Evolutionary conservation across 192 early-diverging fungal genomes (phyloP).

Genomic region (Tieghemiomyces parasiticus): DNA sequence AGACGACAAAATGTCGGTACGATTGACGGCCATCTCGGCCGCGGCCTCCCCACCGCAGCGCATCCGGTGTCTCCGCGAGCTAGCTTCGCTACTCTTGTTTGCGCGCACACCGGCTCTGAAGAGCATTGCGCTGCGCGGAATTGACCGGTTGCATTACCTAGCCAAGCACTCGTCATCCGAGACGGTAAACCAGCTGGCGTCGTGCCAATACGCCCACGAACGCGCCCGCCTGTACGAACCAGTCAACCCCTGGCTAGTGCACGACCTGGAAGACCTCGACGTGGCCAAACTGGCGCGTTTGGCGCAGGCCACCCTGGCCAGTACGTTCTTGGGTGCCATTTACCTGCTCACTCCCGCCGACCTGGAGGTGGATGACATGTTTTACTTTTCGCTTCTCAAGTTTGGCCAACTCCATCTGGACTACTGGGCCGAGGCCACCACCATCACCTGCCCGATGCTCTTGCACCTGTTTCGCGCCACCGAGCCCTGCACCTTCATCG

Average conservation of each 20-base stretch:
- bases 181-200: slow-evolving; percentile 16
- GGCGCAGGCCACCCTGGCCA: not conserved
- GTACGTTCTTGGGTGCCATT: not conserved
- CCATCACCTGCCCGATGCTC: slow-evolving; percentile 6
- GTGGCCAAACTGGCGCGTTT: not conserved
- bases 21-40: slow-evolving; percentile 24
- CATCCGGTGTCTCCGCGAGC: slow-evolving; percentile 22
- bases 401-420: not conserved
- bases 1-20: slow-evolving; percentile 26
- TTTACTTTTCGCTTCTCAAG: slow-evolving; percentile 9
- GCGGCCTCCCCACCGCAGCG: slow-evolving; percentile 24
- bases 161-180: slow-evolving; percentile 19
- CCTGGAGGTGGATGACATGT: slow-evolving; percentile 4
- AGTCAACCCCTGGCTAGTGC: slow-evolving; percentile 24
- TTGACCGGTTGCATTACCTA: slow-evolving; percentile 20
- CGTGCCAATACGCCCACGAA: slow-evolving; percentile 26
- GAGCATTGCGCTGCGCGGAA: slow-evolving; percentile 19
- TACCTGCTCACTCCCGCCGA: slow-evolving; percentile 1
- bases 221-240: slow-evolving; percentile 25
- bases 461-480: slow-evolving; percentile 1
- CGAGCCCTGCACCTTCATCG: not conserved
- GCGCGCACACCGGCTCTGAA: slow-evolving; percentile 19
- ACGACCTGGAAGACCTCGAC: slow-evolving; percentile 17
- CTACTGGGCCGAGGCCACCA: slow-evolving; percentile 8
- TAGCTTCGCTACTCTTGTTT: slow-evolving; percentile 25